phyloP scores from a whole-genome alignment of 2,329 filamentous ascomycete species.

The Tolypocladium pustulatum region DNA sequence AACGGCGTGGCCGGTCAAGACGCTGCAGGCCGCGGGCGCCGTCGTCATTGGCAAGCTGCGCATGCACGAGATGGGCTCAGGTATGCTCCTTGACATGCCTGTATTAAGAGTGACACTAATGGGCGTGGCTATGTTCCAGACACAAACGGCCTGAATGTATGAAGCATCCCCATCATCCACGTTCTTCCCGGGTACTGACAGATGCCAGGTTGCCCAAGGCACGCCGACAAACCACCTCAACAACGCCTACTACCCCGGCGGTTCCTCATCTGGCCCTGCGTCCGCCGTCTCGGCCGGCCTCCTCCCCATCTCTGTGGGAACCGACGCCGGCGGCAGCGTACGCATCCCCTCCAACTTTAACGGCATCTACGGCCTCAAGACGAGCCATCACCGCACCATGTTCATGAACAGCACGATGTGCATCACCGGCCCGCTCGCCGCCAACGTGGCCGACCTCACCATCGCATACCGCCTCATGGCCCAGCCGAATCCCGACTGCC shows the following conservation, averaged over 20 bases:
- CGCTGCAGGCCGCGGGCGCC: conserved; percentile 64
- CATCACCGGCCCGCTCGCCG: conserved; percentile 66
- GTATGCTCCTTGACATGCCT: conserved; percentile 22
- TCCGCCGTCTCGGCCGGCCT: conserved; percentile 62
- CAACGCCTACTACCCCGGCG: conserved; percentile 65
- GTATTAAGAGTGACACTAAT: neutral
- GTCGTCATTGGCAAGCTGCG: conserved; percentile 65
- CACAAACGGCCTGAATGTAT: conserved; percentile 70
- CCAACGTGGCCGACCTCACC: conserved; percentile 66
- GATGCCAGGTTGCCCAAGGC: conserved; percentile 47
- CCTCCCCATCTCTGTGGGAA: conserved; percentile 64
- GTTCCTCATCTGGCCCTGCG: conserved; percentile 67
- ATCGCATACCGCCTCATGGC: conserved; percentile 76
- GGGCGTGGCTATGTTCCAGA: conserved; percentile 28
- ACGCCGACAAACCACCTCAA: conserved; percentile 74
- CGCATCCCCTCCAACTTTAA: conserved; percentile 68
- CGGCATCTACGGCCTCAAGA: conserved; percentile 72
- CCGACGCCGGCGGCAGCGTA: conserved; percentile 66
- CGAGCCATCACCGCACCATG: conserved; percentile 61
- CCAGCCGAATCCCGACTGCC: conserved; percentile 54
- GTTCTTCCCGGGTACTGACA: conserved; percentile 22
- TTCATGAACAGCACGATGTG: conserved; percentile 42
- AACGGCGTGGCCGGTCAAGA: conserved; percentile 61
- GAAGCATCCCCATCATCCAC: conserved; percentile 5
- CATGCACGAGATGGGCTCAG: conserved; percentile 72